Conservation (phyloP, 495 filamentous ascomycete species). For the Choiromyces venosus region DNA sequence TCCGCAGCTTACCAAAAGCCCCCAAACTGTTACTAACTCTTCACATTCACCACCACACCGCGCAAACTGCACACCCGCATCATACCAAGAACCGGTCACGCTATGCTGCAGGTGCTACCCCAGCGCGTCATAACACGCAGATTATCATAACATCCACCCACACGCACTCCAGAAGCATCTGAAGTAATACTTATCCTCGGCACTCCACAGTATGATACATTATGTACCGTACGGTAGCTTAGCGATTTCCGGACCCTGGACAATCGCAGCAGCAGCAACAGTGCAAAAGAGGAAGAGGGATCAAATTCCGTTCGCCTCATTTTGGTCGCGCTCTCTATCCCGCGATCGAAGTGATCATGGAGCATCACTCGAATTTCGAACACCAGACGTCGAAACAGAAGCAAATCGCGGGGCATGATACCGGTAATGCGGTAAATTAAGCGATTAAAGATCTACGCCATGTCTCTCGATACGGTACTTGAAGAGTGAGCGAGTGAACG, state of each 20-base stretch:
- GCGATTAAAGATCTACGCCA: background rate
- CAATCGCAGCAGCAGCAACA: background rate
- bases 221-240: no score
- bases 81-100: constrained; percentile 2
- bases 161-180: background rate
- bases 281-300: no score
- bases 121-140: background rate
- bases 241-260: background rate
- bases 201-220: background rate
- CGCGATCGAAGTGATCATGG: background rate
- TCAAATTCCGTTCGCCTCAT: background rate
- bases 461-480: background rate
- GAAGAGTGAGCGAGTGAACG: background rate
- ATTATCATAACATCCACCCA: background rate
- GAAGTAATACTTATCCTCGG: background rate
- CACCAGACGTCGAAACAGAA: background rate
- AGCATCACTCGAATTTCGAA: background rate
- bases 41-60: background rate
- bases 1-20: background rate
- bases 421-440: background rate
- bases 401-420: background rate
- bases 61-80: background rate
- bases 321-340: background rate
- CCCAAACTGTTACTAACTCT: background rate
- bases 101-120: background rate